Conservation (phyloP, 2,329 filamentous ascomycete species). For the Neoascochyta sp. region DNA sequence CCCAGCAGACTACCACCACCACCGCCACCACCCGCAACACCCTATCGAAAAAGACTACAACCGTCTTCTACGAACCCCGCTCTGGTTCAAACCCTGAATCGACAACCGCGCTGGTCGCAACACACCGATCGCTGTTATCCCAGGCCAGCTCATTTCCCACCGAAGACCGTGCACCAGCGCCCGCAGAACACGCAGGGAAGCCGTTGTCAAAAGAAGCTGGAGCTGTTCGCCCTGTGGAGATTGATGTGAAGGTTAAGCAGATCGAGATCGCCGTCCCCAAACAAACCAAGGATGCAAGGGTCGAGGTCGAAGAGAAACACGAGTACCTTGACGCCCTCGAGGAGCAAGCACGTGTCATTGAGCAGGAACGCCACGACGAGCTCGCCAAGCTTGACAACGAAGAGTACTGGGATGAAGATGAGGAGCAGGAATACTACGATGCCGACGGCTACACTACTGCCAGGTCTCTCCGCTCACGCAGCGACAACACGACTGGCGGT, state of each 20-base stretch:
- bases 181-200: constrained; percentile 13
- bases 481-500: constrained; percentile 67
- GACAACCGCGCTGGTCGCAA: constrained; percentile 14
- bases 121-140: constrained; percentile 20
- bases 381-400: constrained; percentile 52
- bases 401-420: constrained; percentile 69
- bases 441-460: constrained; percentile 72
- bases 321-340: constrained; percentile 40
- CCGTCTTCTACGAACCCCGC: constrained; percentile 52
- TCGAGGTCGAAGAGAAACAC: constrained; percentile 25
- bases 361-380: constrained; percentile 38
- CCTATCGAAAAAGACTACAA: constrained; percentile 51
- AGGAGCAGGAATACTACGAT: constrained; percentile 71
- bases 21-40: constrained; percentile 49
- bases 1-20: constrained; percentile 32
- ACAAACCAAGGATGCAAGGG: constrained; percentile 11
- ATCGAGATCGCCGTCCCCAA: constrained; percentile 5
- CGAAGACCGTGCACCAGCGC: constrained; percentile 19
- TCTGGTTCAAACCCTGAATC: constrained; percentile 17
- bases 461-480: constrained; percentile 70
- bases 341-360: constrained; percentile 33
- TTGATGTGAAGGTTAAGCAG: constrained; percentile 1
- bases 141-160: constrained; percentile 22
- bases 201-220: no score
- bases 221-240: constrained; percentile 15